phyloP scores from a whole-genome alignment of 768 basidiomycete genomes.

The Coprinopsis marcescibilis region DNA sequence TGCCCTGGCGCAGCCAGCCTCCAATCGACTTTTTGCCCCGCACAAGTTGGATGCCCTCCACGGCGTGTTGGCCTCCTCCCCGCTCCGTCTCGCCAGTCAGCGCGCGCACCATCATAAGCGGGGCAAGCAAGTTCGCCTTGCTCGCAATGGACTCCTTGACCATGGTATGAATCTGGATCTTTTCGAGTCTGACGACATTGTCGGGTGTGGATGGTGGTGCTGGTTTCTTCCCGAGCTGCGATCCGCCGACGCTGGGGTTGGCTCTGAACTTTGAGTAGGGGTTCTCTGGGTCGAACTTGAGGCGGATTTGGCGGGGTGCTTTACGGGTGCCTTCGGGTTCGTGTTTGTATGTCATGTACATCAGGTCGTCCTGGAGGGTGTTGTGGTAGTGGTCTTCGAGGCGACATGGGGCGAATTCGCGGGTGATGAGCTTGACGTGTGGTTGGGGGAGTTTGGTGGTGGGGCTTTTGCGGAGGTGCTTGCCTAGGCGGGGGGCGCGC shows the following conservation, averaged over 20 bases:
- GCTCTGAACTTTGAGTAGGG: constrained; percentile 79
- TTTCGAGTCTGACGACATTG: constrained; percentile 72
- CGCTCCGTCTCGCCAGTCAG: constrained; percentile 77
- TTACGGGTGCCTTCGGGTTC: constrained; percentile 45
- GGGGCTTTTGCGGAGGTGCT: constrained; percentile 40
- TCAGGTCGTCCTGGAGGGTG: constrained; percentile 78
- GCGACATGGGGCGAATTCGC: constrained; percentile 68
- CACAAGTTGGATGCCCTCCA: constrained; percentile 76
- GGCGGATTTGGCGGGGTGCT: constrained; percentile 52
- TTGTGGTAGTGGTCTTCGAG: constrained; percentile 79
- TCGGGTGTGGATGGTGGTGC: constrained; percentile 61
- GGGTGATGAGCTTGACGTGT: constrained; percentile 57
- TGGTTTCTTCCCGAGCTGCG: constrained; percentile 59
- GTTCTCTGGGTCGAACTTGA: constrained; percentile 67
- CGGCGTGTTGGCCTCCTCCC: constrained; percentile 65
- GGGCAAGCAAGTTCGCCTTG: constrained; percentile 70
- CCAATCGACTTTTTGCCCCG: constrained; percentile 61
- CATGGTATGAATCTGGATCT: constrained; percentile 83
- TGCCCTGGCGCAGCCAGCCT: constrained; percentile 79
- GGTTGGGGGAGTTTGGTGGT: constrained; percentile 65
- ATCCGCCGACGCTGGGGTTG: constrained; percentile 71
- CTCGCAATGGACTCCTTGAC: constrained; percentile 71
- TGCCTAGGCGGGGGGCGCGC: constrained; percentile 40
- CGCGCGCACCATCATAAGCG: constrained; percentile 82
- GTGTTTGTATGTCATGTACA: constrained; percentile 95